Base-by-base conservation (phyloP, 116 monocot species). In the Iris pallida region DNA sequence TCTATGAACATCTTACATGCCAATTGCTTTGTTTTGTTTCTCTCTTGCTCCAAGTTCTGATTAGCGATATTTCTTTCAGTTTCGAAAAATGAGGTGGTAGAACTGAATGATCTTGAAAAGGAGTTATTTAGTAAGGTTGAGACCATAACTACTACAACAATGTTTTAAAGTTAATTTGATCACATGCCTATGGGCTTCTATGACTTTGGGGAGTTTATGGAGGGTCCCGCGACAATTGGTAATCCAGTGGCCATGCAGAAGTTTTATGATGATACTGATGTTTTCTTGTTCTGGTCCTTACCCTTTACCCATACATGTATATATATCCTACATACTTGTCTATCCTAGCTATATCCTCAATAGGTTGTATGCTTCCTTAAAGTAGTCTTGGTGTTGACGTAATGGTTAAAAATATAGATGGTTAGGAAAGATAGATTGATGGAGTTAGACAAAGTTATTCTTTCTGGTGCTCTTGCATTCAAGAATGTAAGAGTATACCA, bases 231-330 rank as follows among this genome's bases (percentile, higher is more conserved):
- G 5, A 72, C 79, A 42, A 79, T 83, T 20, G 83, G 83, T 53
- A 47, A 76, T 60, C 83, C 83, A 14, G 83, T 83, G 47, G 83
- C 83, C 42, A 83, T 83, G 83, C 83, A 83, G 57, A 83, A 62
- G 65, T 83, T 83, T 45, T 83, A 72, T 61, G 69, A 53, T 46
- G 83, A 79, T 59, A 79, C 83, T 46, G 68, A 79, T 68, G 46
- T 78, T 47, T 83, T 79, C 68, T 53, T 83, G 53, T 83, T 78
- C 62, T 79, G 79, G 83, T 83, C 83, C n/a, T n/a, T n/a, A n/a
- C n/a, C n/a, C n/a, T n/a, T n/a, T n/a, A n/a, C n/a, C n/a, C n/a
- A n/a, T n/a, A n/a, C n/a, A n/a, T n/a, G n/a, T n/a, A n/a, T n/a
- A n/a, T n/a, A n/a, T n/a, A n/a, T n/a, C n/a, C n/a, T n/a, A n/a